Base-by-base conservation (phyloP, 768 basidiomycete genomes). In the Dioszegia hungarica region DNA sequence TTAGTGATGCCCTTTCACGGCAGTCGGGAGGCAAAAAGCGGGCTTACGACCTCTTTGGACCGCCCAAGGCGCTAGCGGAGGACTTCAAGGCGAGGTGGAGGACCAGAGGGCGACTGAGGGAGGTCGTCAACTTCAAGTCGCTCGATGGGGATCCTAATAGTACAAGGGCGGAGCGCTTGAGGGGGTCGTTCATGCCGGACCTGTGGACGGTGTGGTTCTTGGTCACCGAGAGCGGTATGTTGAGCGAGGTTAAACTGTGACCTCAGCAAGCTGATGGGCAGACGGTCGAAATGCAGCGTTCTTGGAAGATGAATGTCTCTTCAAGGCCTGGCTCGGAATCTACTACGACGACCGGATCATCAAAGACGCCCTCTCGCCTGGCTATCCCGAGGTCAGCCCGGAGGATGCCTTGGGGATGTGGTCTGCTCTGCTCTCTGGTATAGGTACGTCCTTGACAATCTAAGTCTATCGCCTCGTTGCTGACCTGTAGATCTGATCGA, bases 201-300 rank as follows among this genome's bases (percentile, higher is more conserved):
- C 48, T 73, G 5, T 75, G 74, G 74, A 62, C 59, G 33, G 49
- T 73, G 10, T 75, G 74, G 74, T 75, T 70, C 53, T 52, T 75
- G 27, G 38, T 70, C 9, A 73, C 70, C 3, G 74, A 75, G 56
- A 64, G 73, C 59, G 72, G 74, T 73, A 58, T 59, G 73, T 67
- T 20, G 17, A 4, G 14, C 15, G n/a, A 5, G 19, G 3, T 24
- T 44, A 11, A 34, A 24, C 19, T 15, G 5, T 12, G 40, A 33
- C n/a, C n/a, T n/a, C n/a, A n/a, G n/a, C 2, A 43, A 8, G 44
- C 54, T 55, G n/a, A 55, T 36, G 19, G 3, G 38, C 45, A 75
- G 76, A 75, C 38, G 70, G 62, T 5, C 61, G 59, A 27, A 77
- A 77, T 41, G 37, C 69, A 3, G 44, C 12, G 5, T 68, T 72